Evolutionary conservation across 2,329 filamentous ascomycete species (phyloP), one percentile per base, ranked within the genome.

Genomic region (Aspergillus sclerotialis): DNA sequence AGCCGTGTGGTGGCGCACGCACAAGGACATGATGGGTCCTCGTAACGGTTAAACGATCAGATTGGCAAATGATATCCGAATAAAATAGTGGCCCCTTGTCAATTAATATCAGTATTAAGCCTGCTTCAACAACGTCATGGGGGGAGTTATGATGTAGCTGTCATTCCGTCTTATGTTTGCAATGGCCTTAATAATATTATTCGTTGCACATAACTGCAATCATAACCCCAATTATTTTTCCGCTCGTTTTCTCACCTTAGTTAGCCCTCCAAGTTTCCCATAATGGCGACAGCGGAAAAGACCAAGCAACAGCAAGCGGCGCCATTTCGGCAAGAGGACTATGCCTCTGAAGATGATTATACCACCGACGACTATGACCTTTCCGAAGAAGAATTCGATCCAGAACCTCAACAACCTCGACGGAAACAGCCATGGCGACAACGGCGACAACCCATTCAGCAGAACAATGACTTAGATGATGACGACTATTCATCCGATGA

Each of bases 401-500:
- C 38, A 30, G 19, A 42, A 30, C 28, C 33, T 23, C 33, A 37
- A 42, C 9, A 42, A 25, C 41, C 41, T 13, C 48, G 37, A 14
- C 39, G 33, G 13, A 39, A 29, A 36, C 45, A 43, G 34, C 42
- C 40, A 25, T 43, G 36, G 13, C 40, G 42, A 9, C 34, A 44
- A 17, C 29, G 35, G 28, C 38, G 43, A 28, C 44, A 48, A 30
- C 46, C 44, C n/a, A 44, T 50, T 33, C 47, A 27, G 13, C 33
- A 32, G 16, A 36, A 42, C 39, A 30, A 51, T 38, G 32, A 54
- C 28, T 51, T 52, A 11, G 46, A 60, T 27, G 50, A 53, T 9
- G 40, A 49, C 16, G 53, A 58, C 30, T 55, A 58, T 28, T 52
- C 49, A 24, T 50, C 53, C 21, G 53, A 58, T 28, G 48, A 55